These are phyloP conservation scores for Starmerella khaoyaiensis DNA, from an alignment of 805 yeast genomes.

Conservation along the genomic window DNA sequence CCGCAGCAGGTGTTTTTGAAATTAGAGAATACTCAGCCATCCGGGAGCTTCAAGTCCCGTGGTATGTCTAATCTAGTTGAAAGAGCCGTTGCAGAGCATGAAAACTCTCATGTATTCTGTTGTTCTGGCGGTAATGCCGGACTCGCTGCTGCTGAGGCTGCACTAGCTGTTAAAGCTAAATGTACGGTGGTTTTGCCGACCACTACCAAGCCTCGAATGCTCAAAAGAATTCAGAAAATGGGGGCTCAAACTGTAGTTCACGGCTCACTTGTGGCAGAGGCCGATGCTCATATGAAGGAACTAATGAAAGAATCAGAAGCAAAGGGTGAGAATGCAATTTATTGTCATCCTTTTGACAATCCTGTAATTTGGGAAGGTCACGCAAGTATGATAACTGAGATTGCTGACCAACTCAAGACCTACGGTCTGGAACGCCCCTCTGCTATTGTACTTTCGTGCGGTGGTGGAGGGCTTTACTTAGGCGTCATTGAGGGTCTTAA, in stretches of 20 bases:
- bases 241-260: conserved; percentile 44
- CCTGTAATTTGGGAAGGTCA: conserved; percentile 92
- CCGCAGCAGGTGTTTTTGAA: conserved; percentile 66
- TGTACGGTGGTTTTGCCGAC: conserved; percentile 54
- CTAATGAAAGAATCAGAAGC: conserved; percentile 30
- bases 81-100: conserved; percentile 31
- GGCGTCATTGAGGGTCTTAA: conserved; percentile 79
- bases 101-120: conserved; percentile 52
- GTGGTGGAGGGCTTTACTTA: conserved; percentile 90
- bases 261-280: conserved; percentile 69
- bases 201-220: conserved; percentile 36
- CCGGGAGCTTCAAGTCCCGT: conserved; percentile 76
- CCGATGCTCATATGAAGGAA: conserved; percentile 62
- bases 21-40: conserved; percentile 79
- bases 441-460: conserved; percentile 84
- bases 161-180: conserved; percentile 43
- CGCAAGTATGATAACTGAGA: conserved; percentile 82
- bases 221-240: conserved; percentile 32
- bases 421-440: conserved; percentile 40
- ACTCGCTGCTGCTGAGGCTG: conserved; percentile 87
- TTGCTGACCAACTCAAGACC: conserved; percentile 61
- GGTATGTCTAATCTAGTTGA: conserved; percentile 17
- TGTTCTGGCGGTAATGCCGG: conserved; percentile 92
- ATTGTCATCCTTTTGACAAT: conserved; percentile 86
- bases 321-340: conserved; percentile 75